phyloP scores from a whole-genome alignment of 148 eudicot species.

The Oxyria digyna region DNA sequence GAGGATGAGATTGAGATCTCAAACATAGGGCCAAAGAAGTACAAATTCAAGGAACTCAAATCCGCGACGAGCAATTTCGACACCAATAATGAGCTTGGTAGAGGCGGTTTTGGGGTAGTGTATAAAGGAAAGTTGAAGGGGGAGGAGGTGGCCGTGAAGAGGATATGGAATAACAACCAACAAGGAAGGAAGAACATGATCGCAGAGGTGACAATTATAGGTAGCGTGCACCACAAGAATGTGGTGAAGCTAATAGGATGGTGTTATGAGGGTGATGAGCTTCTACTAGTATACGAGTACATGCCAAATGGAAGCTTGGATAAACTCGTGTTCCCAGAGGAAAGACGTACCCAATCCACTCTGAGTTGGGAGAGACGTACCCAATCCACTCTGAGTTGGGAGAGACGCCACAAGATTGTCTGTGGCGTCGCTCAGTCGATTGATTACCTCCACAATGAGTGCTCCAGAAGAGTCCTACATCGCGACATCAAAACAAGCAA shows the following conservation, averaged over 20 bases:
- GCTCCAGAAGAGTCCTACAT: slow-evolving; percentile 28
- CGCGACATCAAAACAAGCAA: slow-evolving; percentile 38
- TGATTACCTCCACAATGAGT: slow-evolving; percentile 30
- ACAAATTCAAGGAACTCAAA: slow-evolving; percentile 21
- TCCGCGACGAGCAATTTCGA: slow-evolving; percentile 21
- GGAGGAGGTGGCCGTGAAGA: slow-evolving; percentile 24
- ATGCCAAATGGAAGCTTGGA: slow-evolving; percentile 36
- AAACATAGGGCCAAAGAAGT: slow-evolving; percentile 22
- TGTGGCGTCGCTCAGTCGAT: slow-evolving; percentile 30
- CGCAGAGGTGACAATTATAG: slow-evolving; percentile 34
- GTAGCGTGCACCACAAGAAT: slow-evolving; percentile 33
- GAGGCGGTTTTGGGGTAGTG: slow-evolving; percentile 29
- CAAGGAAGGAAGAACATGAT: slow-evolving; percentile 30
- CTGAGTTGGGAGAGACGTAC: slow-evolving; percentile 20
- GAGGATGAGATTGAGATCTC: slow-evolving; percentile 3
- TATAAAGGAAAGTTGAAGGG: slow-evolving; percentile 20
- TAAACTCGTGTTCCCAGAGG: slow-evolving; percentile 13
- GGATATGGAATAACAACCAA: slow-evolving; percentile 20
- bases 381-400: slow-evolving; percentile 17
- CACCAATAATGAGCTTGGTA: slow-evolving; percentile 19
- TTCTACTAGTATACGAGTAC: slow-evolving; percentile 30
- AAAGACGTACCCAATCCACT: background rate
- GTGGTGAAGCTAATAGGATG: slow-evolving; percentile 31
- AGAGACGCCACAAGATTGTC: slow-evolving; percentile 19
- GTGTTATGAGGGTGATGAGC: slow-evolving; percentile 31